phyloP scores from a whole-genome alignment of 768 basidiomycete genomes.

The Flagelloscypha sp. region DNA sequence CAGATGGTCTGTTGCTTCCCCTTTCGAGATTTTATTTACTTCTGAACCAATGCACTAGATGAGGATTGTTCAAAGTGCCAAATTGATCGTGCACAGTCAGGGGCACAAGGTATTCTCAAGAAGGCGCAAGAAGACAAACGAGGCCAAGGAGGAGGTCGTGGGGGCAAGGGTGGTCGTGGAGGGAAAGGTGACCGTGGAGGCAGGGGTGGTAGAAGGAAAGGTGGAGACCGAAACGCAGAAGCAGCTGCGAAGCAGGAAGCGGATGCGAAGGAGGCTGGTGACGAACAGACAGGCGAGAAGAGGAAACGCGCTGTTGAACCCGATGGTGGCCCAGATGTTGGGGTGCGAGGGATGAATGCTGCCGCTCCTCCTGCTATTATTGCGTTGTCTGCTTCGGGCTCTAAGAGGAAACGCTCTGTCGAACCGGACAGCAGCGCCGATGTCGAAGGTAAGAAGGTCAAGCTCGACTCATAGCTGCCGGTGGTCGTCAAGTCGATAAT shows the following conservation, averaged over 20 bases:
- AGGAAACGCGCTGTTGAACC: slow-evolving; percentile 71
- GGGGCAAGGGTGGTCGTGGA: slow-evolving; percentile 40
- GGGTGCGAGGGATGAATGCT: slow-evolving; percentile 55
- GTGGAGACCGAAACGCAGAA: slow-evolving; percentile 27
- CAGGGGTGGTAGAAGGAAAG: slow-evolving; percentile 20
- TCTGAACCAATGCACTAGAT: slow-evolving; percentile 33
- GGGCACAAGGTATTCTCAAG: slow-evolving; percentile 45
- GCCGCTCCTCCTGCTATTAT: slow-evolving; percentile 48
- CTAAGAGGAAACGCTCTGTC: too few relatives aligned
- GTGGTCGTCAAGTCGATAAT: too few relatives aligned
- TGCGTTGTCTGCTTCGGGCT: too few relatives aligned
- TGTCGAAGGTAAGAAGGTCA: too few relatives aligned
- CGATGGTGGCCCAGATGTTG: slow-evolving; percentile 65
- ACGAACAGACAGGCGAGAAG: slow-evolving; percentile 57
- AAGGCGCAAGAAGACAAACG: slow-evolving; percentile 22
- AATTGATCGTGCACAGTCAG: slow-evolving; percentile 62
- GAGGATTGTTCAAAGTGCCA: slow-evolving; percentile 67
- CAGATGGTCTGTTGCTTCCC: slow-evolving; percentile 40
- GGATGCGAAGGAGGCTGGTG: slow-evolving; percentile 17
- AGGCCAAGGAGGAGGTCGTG: slow-evolving; percentile 28
- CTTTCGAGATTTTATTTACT: slow-evolving; percentile 3
- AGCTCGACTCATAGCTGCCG: too few relatives aligned
- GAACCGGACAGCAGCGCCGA: too few relatives aligned
- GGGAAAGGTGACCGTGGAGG: slow-evolving; percentile 34
- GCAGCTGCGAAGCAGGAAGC: slow-evolving; percentile 22